A percentile compares a stretch with the other conserved stretches of the same genome.
Conservation (phyloP, 2,329 filamentous ascomycete species). For the Dothistroma septosporum region DNA sequence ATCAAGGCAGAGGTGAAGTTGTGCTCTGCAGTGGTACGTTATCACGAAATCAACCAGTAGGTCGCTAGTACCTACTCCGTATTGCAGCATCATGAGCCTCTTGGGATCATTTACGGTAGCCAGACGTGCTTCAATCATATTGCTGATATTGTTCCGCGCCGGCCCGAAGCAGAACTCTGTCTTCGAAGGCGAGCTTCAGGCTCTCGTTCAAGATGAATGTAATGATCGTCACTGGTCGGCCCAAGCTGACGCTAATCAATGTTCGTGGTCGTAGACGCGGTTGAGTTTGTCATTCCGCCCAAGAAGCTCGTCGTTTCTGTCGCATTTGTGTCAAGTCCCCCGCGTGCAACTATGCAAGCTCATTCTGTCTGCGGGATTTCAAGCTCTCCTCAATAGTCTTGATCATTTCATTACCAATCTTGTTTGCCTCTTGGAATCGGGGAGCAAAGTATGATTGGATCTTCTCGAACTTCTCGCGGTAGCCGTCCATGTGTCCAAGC, state of each 20-base stretch:
- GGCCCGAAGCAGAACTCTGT: neutral
- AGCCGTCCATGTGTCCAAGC: constrained; percentile 88
- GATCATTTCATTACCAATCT: constrained; percentile 94
- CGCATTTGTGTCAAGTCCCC: neutral
- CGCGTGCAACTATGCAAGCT: neutral
- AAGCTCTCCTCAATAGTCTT: constrained; percentile 86
- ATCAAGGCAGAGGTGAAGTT: neutral
- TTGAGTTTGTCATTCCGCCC: neutral
- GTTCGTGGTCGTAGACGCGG: neutral
- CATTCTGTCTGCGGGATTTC: constrained; percentile 15
- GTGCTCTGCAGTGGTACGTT: neutral
- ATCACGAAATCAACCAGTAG: neutral
- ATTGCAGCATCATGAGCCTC: neutral
- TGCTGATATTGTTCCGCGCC: neutral
- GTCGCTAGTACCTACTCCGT: neutral
- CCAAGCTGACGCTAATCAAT: neutral
- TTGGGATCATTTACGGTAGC: neutral
- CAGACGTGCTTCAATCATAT: neutral
- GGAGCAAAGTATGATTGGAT: constrained; percentile 91
- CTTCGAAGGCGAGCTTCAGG: neutral
- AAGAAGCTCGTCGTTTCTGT: neutral
- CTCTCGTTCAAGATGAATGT: neutral
- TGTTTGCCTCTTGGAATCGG: constrained; percentile 79
- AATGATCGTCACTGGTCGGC: neutral
- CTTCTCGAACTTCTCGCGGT: constrained; percentile 82